phyloP scores from a whole-genome alignment of 2,329 filamentous ascomycete species.

The Alternaria ethzedia region DNA sequence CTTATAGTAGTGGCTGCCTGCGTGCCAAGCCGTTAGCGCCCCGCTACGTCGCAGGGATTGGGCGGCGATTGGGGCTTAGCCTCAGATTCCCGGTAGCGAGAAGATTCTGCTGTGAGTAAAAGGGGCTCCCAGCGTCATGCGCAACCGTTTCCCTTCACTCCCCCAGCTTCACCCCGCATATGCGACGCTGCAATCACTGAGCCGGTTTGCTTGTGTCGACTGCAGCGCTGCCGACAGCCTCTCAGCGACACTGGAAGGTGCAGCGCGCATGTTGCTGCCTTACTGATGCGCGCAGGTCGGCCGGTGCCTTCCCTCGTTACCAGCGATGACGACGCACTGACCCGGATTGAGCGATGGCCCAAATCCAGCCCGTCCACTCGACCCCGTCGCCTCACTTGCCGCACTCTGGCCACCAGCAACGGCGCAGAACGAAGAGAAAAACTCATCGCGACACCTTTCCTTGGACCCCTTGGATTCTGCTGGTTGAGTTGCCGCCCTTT shows the following conservation, averaged over 20 bases:
- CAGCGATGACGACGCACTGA: conserved; percentile 34
- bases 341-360: conserved; percentile 24
- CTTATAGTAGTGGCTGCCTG: conserved; percentile 30
- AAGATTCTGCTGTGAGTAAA: conserved; percentile 33
- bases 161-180: conserved; percentile 13
- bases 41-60: conserved; percentile 13
- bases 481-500: conserved; percentile 17
- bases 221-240: not conserved
- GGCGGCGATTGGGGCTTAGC: conserved; percentile 18
- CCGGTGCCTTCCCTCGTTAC: conserved; percentile 12
- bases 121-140: conserved; percentile 33
- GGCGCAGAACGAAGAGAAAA: conserved; percentile 19
- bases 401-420: conserved; percentile 11
- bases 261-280: conserved; percentile 6
- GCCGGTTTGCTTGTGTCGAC: not conserved
- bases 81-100: conserved; percentile 32
- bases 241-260: not conserved
- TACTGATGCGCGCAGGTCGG: conserved; percentile 10
- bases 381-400: conserved; percentile 31
- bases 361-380: conserved; percentile 26
- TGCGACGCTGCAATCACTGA: not conserved
- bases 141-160: conserved; percentile 19
- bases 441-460: conserved; percentile 14
- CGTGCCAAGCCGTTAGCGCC: conserved; percentile 14
- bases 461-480: not conserved